phyloP scores from a whole-genome alignment of 1,284 basidiomycete species.

The Pseudozyma hubeiensis region DNA sequence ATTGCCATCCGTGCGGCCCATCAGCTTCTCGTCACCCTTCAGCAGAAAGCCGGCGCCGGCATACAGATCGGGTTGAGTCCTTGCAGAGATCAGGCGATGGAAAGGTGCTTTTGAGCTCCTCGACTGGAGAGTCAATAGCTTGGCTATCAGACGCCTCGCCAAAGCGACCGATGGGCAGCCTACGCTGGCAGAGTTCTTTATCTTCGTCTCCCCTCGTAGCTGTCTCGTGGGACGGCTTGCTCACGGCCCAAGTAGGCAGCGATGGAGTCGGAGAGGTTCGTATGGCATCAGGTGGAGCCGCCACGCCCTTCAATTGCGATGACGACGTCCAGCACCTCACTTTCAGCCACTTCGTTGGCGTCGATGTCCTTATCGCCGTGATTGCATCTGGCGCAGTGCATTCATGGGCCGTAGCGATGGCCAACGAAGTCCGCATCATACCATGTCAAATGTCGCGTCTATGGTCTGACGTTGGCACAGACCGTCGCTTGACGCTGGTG shows the following conservation, averaged over 20 bases:
- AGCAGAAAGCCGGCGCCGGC: constrained; percentile 4
- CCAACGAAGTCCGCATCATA: constrained; percentile 1
- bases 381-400: constrained; percentile 4
- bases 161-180: not conserved
- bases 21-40: not conserved
- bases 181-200: constrained; percentile 8
- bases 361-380: constrained; percentile 10
- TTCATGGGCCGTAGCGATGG: constrained; percentile 13
- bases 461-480: not conserved
- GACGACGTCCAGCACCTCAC: constrained; percentile 12
- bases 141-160: constrained; percentile 19
- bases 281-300: constrained; percentile 4
- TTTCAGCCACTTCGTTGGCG: constrained; percentile 2
- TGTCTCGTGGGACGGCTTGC: constrained; percentile 16
- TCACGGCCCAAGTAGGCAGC: constrained; percentile 1
- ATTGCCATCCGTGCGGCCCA: constrained; percentile 33
- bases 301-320: constrained; percentile 9
- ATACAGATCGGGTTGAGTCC: constrained; percentile 19
- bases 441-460: not conserved
- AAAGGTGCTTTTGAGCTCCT: constrained; percentile 22
- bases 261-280: constrained; percentile 12
- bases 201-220: not conserved
- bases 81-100: constrained; percentile 29
- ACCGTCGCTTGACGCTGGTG: constrained; percentile 11
- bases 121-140: constrained; percentile 22